These are phyloP conservation scores for Cladobotryum mycophilum DNA, from an alignment of 2,329 filamentous ascomycete genomes.

Conservation along the genomic window DNA sequence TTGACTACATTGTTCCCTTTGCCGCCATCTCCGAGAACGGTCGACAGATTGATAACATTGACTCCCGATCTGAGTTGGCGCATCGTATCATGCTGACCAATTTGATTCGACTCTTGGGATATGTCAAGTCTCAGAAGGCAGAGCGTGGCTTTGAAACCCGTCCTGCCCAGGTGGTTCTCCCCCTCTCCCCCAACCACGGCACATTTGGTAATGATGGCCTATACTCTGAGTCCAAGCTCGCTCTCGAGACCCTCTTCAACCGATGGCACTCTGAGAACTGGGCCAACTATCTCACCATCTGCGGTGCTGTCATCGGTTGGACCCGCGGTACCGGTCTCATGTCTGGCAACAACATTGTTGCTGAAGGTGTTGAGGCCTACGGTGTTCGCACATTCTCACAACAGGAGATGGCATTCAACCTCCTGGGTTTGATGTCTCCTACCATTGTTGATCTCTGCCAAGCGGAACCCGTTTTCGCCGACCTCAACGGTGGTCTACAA, in stretches of 20 bases:
- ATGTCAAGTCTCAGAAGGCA: conserved; percentile 85
- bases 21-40: conserved; percentile 97
- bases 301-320: conserved; percentile 97
- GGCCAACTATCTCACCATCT: conserved; percentile 96
- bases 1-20: conserved; percentile 93
- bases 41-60: conserved; percentile 91
- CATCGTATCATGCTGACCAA: conserved; percentile 99
- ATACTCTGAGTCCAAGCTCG: conserved; percentile 97
- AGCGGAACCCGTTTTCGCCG: conserved; percentile 89
- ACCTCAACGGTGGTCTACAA: conserved; percentile 94
- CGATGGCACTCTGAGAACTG: conserved; percentile 97
- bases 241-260: conserved; percentile 95
- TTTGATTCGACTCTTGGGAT: conserved; percentile 81
- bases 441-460: conserved; percentile 94
- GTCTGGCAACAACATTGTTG: conserved; percentile 95
- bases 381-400: conserved; percentile 98
- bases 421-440: conserved; percentile 92
- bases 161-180: conserved; percentile 91
- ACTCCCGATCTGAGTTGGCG: conserved; percentile 95
- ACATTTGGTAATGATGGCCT: conserved; percentile 97
- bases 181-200: conserved; percentile 94
- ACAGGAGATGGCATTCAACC: conserved; percentile 99
- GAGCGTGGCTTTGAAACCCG: conserved; percentile 87
- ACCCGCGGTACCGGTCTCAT: conserved; percentile 97
- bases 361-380: conserved; percentile 92